Conservation (phyloP, 2,329 filamentous ascomycete species). For the Cladophialophora immunda region DNA sequence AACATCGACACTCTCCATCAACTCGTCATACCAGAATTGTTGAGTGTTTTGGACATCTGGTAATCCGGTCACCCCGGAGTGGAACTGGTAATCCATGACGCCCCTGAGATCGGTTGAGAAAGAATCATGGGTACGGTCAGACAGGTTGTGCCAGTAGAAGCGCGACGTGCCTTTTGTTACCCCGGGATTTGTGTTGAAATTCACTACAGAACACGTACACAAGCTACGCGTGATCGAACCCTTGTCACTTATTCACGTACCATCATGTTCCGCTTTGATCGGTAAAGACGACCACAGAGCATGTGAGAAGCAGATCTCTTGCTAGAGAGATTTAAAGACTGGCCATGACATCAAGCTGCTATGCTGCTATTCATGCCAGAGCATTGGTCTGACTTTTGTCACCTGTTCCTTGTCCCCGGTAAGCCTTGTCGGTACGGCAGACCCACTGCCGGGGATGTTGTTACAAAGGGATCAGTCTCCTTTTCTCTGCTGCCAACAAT, state of each 20-base stretch:
- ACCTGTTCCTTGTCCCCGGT: constrained; percentile 1
- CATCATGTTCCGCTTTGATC: background rate
- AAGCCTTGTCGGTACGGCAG: constrained; percentile 25
- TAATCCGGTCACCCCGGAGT: background rate
- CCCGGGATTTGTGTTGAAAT: background rate
- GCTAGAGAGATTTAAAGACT: background rate
- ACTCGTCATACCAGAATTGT: background rate
- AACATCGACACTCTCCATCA: background rate
- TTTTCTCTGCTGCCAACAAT: constrained; percentile 26
- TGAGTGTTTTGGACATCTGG: background rate
- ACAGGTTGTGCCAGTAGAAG: background rate
- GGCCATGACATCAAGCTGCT: background rate
- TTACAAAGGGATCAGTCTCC: constrained; percentile 25
- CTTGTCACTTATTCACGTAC: background rate
- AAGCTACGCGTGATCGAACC: background rate
- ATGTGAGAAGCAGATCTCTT: background rate
- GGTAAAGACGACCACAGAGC: background rate
- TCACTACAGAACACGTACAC: background rate
- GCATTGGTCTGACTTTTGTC: background rate
- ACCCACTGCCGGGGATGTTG: constrained; percentile 17
- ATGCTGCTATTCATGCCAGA: background rate
- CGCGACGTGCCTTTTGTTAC: background rate
- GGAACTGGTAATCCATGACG: background rate
- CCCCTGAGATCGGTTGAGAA: background rate
- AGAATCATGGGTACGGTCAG: background rate